Conservation (phyloP, 768 basidiomycete species). For the Agaricus blazei region DNA sequence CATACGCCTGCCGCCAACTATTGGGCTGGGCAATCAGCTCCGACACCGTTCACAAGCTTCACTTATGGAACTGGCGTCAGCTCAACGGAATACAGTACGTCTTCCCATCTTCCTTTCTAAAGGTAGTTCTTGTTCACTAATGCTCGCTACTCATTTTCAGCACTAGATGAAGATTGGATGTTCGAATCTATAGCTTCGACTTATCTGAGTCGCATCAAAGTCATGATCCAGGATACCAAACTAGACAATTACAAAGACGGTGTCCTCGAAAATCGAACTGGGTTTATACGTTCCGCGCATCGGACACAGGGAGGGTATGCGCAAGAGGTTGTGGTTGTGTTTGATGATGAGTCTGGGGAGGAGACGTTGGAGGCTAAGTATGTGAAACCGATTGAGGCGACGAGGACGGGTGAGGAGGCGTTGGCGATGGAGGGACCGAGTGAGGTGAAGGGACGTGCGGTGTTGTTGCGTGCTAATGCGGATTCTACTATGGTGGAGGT, state of each 20-base stretch:
- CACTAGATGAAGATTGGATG: slow-evolving; percentile 35
- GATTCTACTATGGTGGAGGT: slow-evolving; percentile 29
- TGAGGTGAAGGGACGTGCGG: slow-evolving; percentile 17
- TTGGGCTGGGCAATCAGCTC: slow-evolving; percentile 25
- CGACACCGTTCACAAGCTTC: slow-evolving; percentile 5
- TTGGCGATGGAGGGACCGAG: slow-evolving; percentile 44
- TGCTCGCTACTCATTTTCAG: slow-evolving; percentile 1
- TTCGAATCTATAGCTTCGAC: slow-evolving; percentile 26
- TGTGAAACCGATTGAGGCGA: slow-evolving; percentile 24
- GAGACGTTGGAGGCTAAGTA: slow-evolving; percentile 23
- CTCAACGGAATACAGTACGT: slow-evolving; percentile 13
- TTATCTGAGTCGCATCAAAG: slow-evolving; percentile 30
- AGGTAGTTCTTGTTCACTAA: background rate
- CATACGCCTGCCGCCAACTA: slow-evolving; percentile 36
- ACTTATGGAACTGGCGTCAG: background rate
- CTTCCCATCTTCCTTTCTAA: background rate
- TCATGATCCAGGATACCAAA: slow-evolving; percentile 33
- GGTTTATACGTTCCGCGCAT: slow-evolving; percentile 26
- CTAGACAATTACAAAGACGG: slow-evolving; percentile 29
- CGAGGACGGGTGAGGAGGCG: slow-evolving; percentile 38
- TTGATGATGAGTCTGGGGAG: slow-evolving; percentile 22
- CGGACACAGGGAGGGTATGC: slow-evolving; percentile 25
- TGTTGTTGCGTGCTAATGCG: slow-evolving; percentile 37
- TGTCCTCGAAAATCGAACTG: slow-evolving; percentile 26
- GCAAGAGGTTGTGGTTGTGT: slow-evolving; percentile 30